Evolutionary conservation across 768 basidiomycete species (phyloP).

Genomic region (Boletus huronensis): DNA sequence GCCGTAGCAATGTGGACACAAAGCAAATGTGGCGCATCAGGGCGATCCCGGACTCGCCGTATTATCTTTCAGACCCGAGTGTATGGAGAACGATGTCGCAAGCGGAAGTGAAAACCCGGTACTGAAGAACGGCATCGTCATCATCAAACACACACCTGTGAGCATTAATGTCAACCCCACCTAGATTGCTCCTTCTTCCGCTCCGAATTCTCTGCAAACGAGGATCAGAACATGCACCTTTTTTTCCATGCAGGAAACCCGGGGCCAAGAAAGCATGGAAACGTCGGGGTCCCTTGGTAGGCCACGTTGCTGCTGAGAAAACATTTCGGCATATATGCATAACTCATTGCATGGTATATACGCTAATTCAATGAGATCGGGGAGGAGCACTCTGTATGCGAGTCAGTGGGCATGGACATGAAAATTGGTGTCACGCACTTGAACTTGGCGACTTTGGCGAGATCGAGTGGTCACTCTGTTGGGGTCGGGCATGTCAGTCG

Average conservation of each 20-base stretch:
- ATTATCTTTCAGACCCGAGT: no score
- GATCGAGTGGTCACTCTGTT: constrained; percentile 73
- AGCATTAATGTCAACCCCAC: constrained; percentile 11
- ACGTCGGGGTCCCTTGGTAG: constrained; percentile 44
- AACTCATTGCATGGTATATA: constrained; percentile 68
- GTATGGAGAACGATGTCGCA: constrained; percentile 16
- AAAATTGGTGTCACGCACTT: constrained; percentile 46
- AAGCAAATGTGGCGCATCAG: no score
- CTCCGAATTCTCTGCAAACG: constrained; percentile 46
- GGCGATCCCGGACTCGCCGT: no score
- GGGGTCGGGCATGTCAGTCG: not conserved
- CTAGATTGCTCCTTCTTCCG: constrained; percentile 31
- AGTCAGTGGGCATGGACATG: not conserved
- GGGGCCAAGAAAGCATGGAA: constrained; percentile 29
- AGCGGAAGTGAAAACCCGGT: constrained; percentile 22
- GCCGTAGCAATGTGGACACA: no score
- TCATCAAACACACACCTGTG: not conserved
- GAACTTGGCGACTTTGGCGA: constrained; percentile 76
- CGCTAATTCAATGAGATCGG: constrained; percentile 76
- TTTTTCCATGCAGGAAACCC: constrained; percentile 25
- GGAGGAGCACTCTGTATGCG: constrained; percentile 64
- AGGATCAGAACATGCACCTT: constrained; percentile 50
- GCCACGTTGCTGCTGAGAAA: constrained; percentile 16
- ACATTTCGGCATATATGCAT: constrained; percentile 45
- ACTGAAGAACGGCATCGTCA: constrained; percentile 7